phyloP scores from a whole-genome alignment of 1,284 basidiomycete species.

The Baeospora myosura region DNA sequence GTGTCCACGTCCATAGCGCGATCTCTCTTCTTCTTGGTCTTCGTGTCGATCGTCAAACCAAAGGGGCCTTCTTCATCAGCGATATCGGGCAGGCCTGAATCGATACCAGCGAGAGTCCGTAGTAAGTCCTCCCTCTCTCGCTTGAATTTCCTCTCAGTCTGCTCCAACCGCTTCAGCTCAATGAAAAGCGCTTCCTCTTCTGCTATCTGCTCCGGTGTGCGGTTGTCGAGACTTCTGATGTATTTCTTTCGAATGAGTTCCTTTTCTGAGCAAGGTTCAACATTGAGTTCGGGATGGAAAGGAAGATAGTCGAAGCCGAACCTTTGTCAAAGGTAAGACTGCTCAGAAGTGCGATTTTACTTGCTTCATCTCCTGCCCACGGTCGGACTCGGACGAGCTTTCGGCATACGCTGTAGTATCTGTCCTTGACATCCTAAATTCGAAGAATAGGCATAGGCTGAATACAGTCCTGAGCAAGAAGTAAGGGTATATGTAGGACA shows the following conservation, averaged over 20 bases:
- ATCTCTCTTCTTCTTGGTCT: slow-evolving; percentile 48
- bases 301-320: slow-evolving; percentile 17
- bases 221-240: slow-evolving; percentile 75
- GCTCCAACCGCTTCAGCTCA: slow-evolving; percentile 90
- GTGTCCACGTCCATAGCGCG: slow-evolving; percentile 46
- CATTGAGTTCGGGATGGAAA: background rate
- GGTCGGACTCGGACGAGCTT: slow-evolving; percentile 81
- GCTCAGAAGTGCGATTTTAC: slow-evolving; percentile 60
- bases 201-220: slow-evolving; percentile 83
- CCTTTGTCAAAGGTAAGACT: slow-evolving; percentile 83
- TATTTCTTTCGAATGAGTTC: slow-evolving; percentile 89
- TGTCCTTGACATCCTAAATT: slow-evolving; percentile 83
- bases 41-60: slow-evolving; percentile 35
- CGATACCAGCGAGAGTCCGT: slow-evolving; percentile 75
- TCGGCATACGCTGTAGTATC: slow-evolving; percentile 91
- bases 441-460: background rate
- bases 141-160: slow-evolving; percentile 84
- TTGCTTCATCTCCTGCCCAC: slow-evolving; percentile 71
- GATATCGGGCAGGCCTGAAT: slow-evolving; percentile 75
- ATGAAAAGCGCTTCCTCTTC: slow-evolving; percentile 96
- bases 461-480: background rate
- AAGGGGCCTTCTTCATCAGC: slow-evolving; percentile 54
- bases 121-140: slow-evolving; percentile 88
- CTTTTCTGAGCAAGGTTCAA: slow-evolving; percentile 47
- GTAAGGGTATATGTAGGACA: slow-evolving; percentile 10